Percentiles rank a stretch among this genome's conserved stretches.
Conservation (phyloP, 179 eudicot species). For the Corrigiola litoralis region DNA sequence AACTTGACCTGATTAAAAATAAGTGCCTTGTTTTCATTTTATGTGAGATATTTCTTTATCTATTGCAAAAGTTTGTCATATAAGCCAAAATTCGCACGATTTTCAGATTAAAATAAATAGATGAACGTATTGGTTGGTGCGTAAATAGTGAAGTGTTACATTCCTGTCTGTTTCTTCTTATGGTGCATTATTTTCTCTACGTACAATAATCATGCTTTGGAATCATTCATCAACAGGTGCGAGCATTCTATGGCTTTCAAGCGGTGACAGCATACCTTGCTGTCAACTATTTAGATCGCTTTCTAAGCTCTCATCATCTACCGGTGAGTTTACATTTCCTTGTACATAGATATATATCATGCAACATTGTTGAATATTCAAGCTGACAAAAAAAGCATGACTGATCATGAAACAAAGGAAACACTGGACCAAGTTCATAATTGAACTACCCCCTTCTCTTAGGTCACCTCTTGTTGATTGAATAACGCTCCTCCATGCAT, state of each 20-base stretch:
- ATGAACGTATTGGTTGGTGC: too few species aligned
- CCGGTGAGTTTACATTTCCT: conserved; percentile 43
- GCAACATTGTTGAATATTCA: background rate
- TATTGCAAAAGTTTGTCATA: too few species aligned
- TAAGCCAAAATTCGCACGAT: too few species aligned
- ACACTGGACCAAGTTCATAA: conserved; percentile 15
- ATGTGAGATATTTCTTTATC: too few species aligned
- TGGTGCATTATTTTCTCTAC: too few species aligned
- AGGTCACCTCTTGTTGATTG: background rate
- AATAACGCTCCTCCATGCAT: conserved; percentile 10
- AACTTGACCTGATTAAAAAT: too few species aligned
- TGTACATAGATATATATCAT: too few species aligned
- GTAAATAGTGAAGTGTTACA: too few species aligned
- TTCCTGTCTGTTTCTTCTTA: too few species aligned
- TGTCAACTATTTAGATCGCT: conserved; percentile 78
- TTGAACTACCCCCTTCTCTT: conserved; percentile 1
- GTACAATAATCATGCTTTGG: background rate
- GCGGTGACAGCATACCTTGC: conserved; percentile 81
- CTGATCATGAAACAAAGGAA: background rate
- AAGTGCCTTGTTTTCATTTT: too few species aligned
- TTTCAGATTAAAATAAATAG: too few species aligned
- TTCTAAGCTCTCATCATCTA: conserved; percentile 44
- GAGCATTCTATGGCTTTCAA: conserved; percentile 57
- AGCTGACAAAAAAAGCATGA: background rate
- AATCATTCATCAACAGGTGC: conserved; percentile 41